Evolutionary conservation across 1,284 basidiomycete species (phyloP).

Genomic region (Heliocybe sulcata): DNA sequence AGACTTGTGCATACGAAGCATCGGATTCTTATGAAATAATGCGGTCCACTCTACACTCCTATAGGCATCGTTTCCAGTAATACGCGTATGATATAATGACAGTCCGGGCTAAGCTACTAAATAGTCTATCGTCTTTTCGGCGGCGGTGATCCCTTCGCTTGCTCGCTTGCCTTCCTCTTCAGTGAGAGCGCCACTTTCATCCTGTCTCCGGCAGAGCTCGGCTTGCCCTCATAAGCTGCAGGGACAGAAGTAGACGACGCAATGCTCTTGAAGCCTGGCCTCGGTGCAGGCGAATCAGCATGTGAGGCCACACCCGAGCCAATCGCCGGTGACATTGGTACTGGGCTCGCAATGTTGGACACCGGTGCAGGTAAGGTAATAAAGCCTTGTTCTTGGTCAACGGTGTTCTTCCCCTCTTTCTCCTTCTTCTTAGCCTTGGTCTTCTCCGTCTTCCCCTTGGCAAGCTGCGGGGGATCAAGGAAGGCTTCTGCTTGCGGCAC

Average conservation of each 20-base stretch:
- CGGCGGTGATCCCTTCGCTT: conserved; percentile 38
- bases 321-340: conserved; percentile 26
- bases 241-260: conserved; percentile 33
- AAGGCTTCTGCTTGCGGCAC: conserved; percentile 76
- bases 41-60: too few species aligned
- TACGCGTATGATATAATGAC: not conserved
- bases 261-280: conserved; percentile 73
- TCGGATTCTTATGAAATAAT: conserved; percentile 36
- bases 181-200: conserved; percentile 72
- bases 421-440: conserved; percentile 73
- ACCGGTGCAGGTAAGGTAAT: conserved; percentile 61
- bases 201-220: conserved; percentile 53
- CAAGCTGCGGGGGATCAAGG: conserved; percentile 67
- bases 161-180: conserved; percentile 72
- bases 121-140: conserved; percentile 30
- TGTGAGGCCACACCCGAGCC: conserved; percentile 22
- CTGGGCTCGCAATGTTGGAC: conserved; percentile 39
- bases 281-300: conserved; percentile 58
- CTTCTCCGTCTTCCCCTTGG: conserved; percentile 71
- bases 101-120: not conserved
- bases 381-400: conserved; percentile 46
- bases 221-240: conserved; percentile 36
- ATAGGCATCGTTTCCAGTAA: too few species aligned
- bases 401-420: conserved; percentile 36
- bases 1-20: conserved; percentile 66